phyloP scores from a whole-genome alignment of 106 monocot genomes.

The Ottelia alismoides region DNA sequence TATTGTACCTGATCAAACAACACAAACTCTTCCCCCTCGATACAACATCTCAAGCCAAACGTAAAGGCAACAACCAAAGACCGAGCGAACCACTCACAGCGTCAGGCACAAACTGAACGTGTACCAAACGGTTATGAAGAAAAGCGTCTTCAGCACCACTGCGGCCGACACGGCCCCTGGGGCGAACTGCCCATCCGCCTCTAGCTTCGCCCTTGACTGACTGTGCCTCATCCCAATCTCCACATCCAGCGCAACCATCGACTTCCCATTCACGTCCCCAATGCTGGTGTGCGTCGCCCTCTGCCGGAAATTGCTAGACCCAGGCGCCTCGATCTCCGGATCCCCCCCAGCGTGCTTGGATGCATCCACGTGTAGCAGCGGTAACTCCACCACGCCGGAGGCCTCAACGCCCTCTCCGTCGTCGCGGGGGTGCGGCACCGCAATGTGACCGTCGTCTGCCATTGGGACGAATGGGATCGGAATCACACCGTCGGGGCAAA shows the following conservation, averaged over 20 bases:
- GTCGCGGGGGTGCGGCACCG: not conserved
- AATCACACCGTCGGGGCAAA: no score
- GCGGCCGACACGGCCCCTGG: conserved; percentile 20
- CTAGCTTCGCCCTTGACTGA: conserved; percentile 30
- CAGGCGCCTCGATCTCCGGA: not conserved
- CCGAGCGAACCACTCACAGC: conserved; percentile 38
- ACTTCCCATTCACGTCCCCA: conserved; percentile 2
- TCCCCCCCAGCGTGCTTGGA: not conserved
- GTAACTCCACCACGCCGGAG: conserved; percentile 43
- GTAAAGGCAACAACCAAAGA: not conserved
- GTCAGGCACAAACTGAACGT: conserved; percentile 84
- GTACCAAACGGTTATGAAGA: conserved; percentile 73
- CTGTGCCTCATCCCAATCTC: conserved; percentile 26
- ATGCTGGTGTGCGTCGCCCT: not conserved
- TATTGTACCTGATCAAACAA: conserved; percentile 63
- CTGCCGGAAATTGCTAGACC: not conserved
- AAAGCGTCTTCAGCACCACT: conserved; percentile 50
- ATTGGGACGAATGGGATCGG: no score
- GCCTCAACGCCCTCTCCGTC: conserved; percentile 22
- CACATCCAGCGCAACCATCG: conserved; percentile 31
- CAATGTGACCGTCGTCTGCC: no score
- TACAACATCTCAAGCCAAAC: no score
- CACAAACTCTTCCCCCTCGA: no score
- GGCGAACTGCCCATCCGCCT: conserved; percentile 15
- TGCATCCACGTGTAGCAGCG: not conserved